phyloP scores from a whole-genome alignment of 495 filamentous ascomycete genomes.

The Tuber umbilicatum region DNA sequence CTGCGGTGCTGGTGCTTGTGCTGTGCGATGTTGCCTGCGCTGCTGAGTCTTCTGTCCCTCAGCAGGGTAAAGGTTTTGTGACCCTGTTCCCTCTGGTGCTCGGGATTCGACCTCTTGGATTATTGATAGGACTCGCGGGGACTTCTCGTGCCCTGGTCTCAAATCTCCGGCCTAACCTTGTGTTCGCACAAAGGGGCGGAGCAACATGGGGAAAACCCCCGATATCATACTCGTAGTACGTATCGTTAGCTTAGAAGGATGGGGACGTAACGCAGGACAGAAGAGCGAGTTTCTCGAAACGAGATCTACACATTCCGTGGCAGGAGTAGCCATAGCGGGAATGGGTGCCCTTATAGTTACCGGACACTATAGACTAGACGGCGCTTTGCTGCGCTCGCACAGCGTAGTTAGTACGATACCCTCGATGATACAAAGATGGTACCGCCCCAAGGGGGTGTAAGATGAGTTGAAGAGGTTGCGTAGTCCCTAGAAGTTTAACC shows the following conservation, averaged over 20 bases:
- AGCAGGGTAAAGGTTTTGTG: background rate
- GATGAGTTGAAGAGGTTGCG: background rate
- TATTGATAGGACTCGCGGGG: background rate
- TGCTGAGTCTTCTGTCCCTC: background rate
- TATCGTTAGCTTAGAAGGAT: background rate
- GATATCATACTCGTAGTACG: background rate
- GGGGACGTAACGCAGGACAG: conserved; percentile 3
- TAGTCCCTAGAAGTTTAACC: background rate
- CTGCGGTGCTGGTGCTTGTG: background rate
- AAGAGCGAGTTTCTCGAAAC: conserved; percentile 6
- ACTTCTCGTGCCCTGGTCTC: background rate
- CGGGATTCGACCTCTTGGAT: conserved; percentile 1
- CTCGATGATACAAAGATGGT: background rate
- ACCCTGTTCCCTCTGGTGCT: background rate
- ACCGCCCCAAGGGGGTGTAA: background rate
- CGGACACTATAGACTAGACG: background rate
- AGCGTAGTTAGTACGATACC: background rate
- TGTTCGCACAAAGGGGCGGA: background rate
- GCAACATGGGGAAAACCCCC: background rate
- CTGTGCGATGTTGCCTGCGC: background rate
- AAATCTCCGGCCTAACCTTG: background rate
- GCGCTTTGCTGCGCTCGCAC: background rate
- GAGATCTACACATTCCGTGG: background rate
- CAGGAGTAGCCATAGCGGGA: background rate
- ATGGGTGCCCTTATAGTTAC: background rate